Base-by-base conservation (phyloP, 805 yeast genomes). In the Saturnispora mendoncae region DNA sequence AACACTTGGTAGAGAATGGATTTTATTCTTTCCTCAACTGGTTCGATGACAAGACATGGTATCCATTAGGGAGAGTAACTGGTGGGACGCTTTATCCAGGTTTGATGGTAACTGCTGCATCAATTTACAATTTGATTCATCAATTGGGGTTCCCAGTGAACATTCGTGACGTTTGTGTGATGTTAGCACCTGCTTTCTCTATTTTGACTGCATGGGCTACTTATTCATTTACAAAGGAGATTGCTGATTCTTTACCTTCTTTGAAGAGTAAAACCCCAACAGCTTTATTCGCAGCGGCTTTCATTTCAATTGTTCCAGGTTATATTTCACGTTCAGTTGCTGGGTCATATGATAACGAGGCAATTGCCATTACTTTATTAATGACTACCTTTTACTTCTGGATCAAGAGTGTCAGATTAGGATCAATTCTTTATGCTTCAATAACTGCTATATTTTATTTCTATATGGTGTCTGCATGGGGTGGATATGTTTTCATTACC, bases 381-480 rank as follows among this genome's bases (percentile, higher is more conserved):
- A 86, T 94, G 97, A 83, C 88, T 27, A 85, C 98, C 5, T 92
- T 94, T 62, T 88, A 78, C 70, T 72, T 86, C 46, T 92, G 99
- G 99, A 82, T 92, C 64, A 88, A 87, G 66, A 81, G 96, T 10
- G 74, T 85, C 62, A 90, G 90, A 62, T 69, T 82, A 30, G 99
- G 98, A 35, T 84, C 95, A 1, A 78, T 88, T 14, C 72, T 84
- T 50, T 85, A 79, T 69, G 92, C 86, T 9, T 69, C 90, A 2
- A 66, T 82, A 52, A 78, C 97, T 23, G 94, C 98, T 2, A 59
- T 86, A 26, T 82, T 79, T 54, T 92, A 94, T 68, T 92, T 94
- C 65, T 92, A 92, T 71, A 92, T 92, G 99, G 99, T 92, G 39
- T 80, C 94, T 36, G 98, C 99, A 10, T 88, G 99, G 97, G 99